Evolutionary conservation across 345 rosid genomes (phyloP), one percentile per base, ranked within the genome.

Genomic region (Reutealis trisperma): DNA sequence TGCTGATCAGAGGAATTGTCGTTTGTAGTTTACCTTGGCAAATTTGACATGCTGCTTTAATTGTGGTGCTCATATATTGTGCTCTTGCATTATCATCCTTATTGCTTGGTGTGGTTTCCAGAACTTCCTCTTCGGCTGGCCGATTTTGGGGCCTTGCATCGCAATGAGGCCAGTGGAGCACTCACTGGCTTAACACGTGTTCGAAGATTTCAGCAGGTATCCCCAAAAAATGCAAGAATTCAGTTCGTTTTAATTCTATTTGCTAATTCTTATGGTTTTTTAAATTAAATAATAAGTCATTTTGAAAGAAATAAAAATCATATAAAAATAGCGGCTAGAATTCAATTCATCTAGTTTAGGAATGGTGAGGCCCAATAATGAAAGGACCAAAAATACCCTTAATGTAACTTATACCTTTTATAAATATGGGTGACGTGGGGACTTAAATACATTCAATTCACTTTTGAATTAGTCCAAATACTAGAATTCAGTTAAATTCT

Each of bases 201-300:
- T 71, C 89, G 98, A 81, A 93, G 99, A 83, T 94, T 96, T 87
- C 97, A 94, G 85, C 99, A 96, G 98, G 99, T 96, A 80, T 79
- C 21, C 7, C 63, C 74, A n/a, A 66, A 70, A 37, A 37, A 37
- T 37, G 41, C 41, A 37, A 45, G 55, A 27, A 55, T 32, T 54
- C 21, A 64, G 44, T 37, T 68, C 32, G 30, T 49, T 30, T 44
- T 25, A 67, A 64, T 62, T 66, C 37, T 10, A 58, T 14, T 66
- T 1, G 0, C 51, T 8, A 8, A 42, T 42, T 42, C 45, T 5
- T 42, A 8, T 42, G 45, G 9, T 5, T 42, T 5, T 42, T 42
- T 8, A 47, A 47, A 47, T 47, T 47, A 47, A 47, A 47, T 3
- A 47, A 47, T 47, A 47, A 9, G 2, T 47, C 51, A 8, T 0